Evolutionary conservation across 306 rosid species (phyloP), one percentile per base, ranked within the genome.

Genomic region (Alnus glutinosa): DNA sequence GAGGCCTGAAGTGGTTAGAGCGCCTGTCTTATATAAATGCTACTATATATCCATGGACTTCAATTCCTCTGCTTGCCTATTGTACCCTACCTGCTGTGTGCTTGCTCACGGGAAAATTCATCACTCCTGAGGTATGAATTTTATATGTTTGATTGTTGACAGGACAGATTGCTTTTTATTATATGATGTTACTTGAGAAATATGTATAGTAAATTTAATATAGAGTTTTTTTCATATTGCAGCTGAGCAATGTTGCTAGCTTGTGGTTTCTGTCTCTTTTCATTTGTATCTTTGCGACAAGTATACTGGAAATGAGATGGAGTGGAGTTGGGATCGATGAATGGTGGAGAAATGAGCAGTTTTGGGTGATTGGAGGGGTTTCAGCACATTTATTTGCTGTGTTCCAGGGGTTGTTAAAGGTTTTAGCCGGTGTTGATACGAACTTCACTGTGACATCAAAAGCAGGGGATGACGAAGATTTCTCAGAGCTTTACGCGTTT

Each of bases 261-360:
- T 70, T 92, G 90, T 90, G 93, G 93, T 90, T 90, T 75, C 52
- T 90, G 32, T 80, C 95, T 11, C 92, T 92, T 13, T 92, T 92
- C 84, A 62, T 87, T n/a, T 86, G 87, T 80, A 89, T 89, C 19
- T 86, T 89, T 62, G 71, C 86, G 9, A 92, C 95, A 10, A 81
- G 87, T 75, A 67, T 87, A 39, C 78, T 92, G 62, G 97, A 92
- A 84, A 90, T 89, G 93, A 87, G 87, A 75, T 90, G 97, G 95
- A 86, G 95, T 80, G 90, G 92, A 72, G 91, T 89, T 11, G 80
- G 89, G 9, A 70, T 92, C 32, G 88, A 81, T 49, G 95, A 90
- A 49, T 92, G 93, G 97, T 90, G 93, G 97, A 90, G 95, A 87
- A 92, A 92, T 39, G 89, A 90, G 76, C 97, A 90, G 55, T 89